A percentile compares a stretch with the other conserved stretches of the same genome.
These are phyloP conservation scores for Tetratostichococcus sp. DNA, from an alignment of 139 green algal species.

Conservation along the genomic window DNA sequence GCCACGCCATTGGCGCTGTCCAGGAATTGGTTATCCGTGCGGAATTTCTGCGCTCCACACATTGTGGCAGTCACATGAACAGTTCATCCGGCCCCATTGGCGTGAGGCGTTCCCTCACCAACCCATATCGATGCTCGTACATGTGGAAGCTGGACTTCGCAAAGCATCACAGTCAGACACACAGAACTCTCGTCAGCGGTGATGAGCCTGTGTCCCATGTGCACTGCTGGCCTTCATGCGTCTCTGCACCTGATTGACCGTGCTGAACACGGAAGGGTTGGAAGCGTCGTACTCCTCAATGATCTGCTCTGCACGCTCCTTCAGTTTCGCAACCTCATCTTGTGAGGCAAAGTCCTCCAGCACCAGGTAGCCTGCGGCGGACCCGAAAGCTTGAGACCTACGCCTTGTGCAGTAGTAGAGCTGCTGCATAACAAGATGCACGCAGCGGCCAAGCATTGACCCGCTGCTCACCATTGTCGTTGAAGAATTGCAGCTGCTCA, in stretches of 20 bases:
- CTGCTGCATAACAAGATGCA: not conserved
- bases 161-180: too few species aligned
- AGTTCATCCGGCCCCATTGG: too few species aligned
- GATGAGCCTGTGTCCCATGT: not conserved
- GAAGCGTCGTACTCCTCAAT: conserved; percentile 40
- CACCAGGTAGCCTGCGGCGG: conserved; percentile 48
- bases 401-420: too few species aligned
- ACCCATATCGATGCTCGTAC: too few species aligned
- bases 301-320: conserved; percentile 32
- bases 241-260: conserved; percentile 46
- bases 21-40: conserved; percentile 74
- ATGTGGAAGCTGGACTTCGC: too few species aligned
- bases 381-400: too few species aligned
- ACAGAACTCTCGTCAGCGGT: too few species aligned
- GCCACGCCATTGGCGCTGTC: conserved; percentile 52
- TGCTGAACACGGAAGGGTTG: conserved; percentile 47
- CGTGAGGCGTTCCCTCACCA: too few species aligned
- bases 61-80: too few species aligned
- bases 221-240: too few species aligned
- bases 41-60: conserved; percentile 18
- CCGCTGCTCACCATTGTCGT: not conserved
- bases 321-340: conserved; percentile 37
- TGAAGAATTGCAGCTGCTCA: conserved; percentile 25
- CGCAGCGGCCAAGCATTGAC: not conserved
- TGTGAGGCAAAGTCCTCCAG: conserved; percentile 46